A percentile compares a stretch with the other conserved stretches of the same genome.
phyloP scores from a whole-genome alignment of 75 land plant genomes.

The Chamaecyparis obtusa region DNA sequence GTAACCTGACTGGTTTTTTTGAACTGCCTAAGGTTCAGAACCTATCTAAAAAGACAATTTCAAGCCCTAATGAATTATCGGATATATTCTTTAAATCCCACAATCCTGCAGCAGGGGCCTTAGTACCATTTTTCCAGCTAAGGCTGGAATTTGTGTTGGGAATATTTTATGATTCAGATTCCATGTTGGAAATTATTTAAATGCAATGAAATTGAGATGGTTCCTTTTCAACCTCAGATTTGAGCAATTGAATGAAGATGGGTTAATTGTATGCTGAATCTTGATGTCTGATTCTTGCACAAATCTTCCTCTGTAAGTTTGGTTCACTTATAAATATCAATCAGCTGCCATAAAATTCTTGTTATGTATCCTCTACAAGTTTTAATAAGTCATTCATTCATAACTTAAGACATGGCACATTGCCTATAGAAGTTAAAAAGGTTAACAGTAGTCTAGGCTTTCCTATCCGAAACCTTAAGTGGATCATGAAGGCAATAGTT shows the following conservation, averaged over 20 bases:
- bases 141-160: neutral
- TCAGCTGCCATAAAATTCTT: neutral
- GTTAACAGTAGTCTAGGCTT: neutral
- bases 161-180: neutral
- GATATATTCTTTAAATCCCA: neutral
- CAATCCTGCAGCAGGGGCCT: neutral
- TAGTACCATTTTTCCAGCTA: neutral
- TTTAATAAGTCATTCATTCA: neutral
- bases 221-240: neutral
- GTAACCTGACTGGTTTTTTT: constrained; percentile 67
- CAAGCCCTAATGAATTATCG: no score
- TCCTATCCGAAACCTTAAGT: neutral
- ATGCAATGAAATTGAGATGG: neutral
- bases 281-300: neutral
- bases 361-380: neutral
- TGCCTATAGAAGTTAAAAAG: neutral
- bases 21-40: no score
- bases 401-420: neutral
- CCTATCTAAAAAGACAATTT: no score
- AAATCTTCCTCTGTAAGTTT: neutral
- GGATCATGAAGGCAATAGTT: neutral
- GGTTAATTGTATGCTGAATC: no score
- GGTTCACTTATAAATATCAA: neutral
- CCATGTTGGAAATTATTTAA: neutral
- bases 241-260: neutral